Evolutionary conservation across 805 yeast species (phyloP).

Genomic region (Hanseniaspora hatyaiensis): DNA sequence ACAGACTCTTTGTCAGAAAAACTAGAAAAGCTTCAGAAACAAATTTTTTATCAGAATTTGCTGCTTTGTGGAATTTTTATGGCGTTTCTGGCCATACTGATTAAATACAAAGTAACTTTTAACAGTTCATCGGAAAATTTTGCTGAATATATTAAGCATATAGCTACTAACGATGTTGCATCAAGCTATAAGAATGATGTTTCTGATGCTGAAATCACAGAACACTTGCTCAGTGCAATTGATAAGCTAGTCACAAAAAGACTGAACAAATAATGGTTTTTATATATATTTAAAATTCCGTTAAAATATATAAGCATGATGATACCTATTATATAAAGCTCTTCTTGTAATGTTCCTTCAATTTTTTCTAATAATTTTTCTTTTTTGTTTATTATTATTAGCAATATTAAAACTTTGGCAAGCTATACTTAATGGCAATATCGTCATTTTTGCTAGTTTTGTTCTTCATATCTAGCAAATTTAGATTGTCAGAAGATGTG

Average conservation of each 20-base stretch:
- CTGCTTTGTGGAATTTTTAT: background rate
- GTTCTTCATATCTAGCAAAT: background rate
- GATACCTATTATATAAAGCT: background rate
- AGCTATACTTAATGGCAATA: background rate
- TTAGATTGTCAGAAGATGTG: slow-evolving; percentile 7
- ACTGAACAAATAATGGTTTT: background rate
- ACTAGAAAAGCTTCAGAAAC: slow-evolving; percentile 1
- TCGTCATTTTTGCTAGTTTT: background rate
- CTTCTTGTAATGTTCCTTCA: no score
- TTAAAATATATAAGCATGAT: background rate
- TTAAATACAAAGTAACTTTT: background rate
- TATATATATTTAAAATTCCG: background rate
- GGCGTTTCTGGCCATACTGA: background rate
- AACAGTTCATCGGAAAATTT: background rate
- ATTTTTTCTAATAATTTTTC: no score
- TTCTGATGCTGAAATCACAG: slow-evolving; percentile 4
- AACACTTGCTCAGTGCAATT: slow-evolving; percentile 10
- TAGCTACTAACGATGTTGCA: background rate
- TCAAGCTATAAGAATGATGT: background rate
- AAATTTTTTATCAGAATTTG: slow-evolving; percentile 4
- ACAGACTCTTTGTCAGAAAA: background rate
- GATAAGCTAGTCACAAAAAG: slow-evolving; percentile 12
- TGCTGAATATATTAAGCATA: background rate
- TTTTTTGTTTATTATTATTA: background rate
- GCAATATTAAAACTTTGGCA: slow-evolving; percentile 3